Percentiles rank a stretch among this genome's conserved stretches.
These are phyloP conservation scores for Pachyrhizus erosus DNA, from an alignment of 306 rosid species.

Conservation along the genomic window DNA sequence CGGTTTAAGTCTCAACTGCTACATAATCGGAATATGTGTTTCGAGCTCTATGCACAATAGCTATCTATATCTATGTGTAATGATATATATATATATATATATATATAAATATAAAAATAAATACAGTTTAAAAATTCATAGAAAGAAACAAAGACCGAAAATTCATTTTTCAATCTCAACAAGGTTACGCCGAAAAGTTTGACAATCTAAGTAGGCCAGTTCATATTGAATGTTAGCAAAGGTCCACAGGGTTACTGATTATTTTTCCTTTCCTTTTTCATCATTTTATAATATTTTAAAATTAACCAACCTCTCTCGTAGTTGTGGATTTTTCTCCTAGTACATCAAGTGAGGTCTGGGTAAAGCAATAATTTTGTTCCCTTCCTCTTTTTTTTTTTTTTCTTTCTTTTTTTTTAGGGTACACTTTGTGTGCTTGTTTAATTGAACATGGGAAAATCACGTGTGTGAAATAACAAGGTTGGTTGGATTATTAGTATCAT, in stretches of 20 bases:
- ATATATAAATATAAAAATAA: neutral
- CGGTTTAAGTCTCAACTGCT: constrained; percentile 28
- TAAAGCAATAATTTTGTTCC: neutral
- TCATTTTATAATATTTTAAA: neutral
- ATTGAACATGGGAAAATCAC: neutral
- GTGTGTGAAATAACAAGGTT: neutral
- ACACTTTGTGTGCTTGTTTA: neutral
- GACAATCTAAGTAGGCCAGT: constrained; percentile 37
- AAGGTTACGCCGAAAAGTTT: constrained; percentile 52
- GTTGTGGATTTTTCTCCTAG: neutral
- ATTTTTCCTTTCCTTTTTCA: neutral
- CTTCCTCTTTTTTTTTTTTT: neutral
- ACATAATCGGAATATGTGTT: constrained; percentile 6
- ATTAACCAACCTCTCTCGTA: neutral
- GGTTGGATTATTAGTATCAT: neutral
- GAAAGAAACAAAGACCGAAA: neutral
- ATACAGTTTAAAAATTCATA: neutral
- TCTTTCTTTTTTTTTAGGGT: neutral
- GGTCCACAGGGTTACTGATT: neutral
- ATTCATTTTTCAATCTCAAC: constrained; percentile 34
- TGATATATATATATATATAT: too few relatives aligned
- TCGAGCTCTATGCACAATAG: neutral
- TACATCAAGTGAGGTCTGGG: neutral
- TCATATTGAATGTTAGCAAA: constrained; percentile 29
- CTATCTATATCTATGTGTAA: neutral